These are phyloP conservation scores for Sporisorium exsertum DNA, from an alignment of 1,284 basidiomycete genomes.

Conservation along the genomic window DNA sequence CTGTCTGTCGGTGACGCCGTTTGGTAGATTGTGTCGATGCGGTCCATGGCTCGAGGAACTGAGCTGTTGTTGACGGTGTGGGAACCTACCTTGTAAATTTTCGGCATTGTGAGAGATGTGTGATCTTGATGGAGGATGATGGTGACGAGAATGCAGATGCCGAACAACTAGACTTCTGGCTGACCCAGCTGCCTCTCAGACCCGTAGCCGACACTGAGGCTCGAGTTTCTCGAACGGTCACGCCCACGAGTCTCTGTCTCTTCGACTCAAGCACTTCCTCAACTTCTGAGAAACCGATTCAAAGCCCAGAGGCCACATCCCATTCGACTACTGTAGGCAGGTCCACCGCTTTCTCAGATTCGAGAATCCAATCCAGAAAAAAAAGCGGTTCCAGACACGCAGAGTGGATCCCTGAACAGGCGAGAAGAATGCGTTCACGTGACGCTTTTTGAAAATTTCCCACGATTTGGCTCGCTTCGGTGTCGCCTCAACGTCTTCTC, in stretches of 20 bases:
- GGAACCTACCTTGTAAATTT: constrained; percentile 65
- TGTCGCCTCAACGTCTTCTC: neutral
- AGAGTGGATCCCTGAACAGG: neutral
- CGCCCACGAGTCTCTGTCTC: constrained; percentile 8
- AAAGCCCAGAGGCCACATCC: neutral
- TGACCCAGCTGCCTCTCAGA: constrained; percentile 15
- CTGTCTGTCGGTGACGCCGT: constrained; percentile 19
- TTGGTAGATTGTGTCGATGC: constrained; percentile 13
- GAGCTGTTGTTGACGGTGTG: neutral
- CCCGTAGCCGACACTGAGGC: neutral
- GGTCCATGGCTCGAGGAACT: neutral
- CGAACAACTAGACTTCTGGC: constrained; percentile 20
- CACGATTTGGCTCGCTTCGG: neutral
- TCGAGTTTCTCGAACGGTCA: neutral
- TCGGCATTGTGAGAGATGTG: constrained; percentile 60
- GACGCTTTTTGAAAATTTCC: constrained; percentile 10
- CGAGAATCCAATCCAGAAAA: neutral
- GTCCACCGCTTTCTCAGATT: neutral
- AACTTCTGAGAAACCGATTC: neutral
- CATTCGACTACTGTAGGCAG: too few relatives aligned
- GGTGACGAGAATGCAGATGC: constrained; percentile 45
- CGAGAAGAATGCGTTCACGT: constrained; percentile 1
- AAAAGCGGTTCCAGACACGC: constrained; percentile 11
- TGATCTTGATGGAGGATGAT: constrained; percentile 55
- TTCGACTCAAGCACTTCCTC: neutral